Evolutionary conservation across 768 basidiomycete genomes (phyloP).

Genomic region (Pisolithus sp.): DNA sequence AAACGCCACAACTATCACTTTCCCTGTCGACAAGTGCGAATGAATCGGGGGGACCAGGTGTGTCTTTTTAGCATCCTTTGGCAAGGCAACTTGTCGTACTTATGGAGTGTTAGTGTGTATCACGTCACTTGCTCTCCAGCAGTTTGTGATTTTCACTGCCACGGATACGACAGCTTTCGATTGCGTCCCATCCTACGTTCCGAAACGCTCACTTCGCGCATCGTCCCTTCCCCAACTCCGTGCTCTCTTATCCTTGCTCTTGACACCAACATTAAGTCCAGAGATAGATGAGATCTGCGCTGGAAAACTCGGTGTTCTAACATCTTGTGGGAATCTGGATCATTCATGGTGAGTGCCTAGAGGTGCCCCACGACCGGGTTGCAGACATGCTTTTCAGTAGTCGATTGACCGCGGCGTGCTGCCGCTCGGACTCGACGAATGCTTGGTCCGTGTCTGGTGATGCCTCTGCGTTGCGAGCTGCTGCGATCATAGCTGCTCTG

Average conservation of each 20-base stretch:
- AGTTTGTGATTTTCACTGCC: slow-evolving; percentile 43
- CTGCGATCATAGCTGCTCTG: slow-evolving; percentile 62
- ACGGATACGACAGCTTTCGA: slow-evolving; percentile 48
- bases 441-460: slow-evolving; percentile 71
- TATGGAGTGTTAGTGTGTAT: slow-evolving; percentile 37
- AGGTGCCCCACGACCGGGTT: background rate
- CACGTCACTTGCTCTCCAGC: slow-evolving; percentile 45
- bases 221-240: slow-evolving; percentile 51
- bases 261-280: slow-evolving; percentile 64
- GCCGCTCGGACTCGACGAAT: slow-evolving; percentile 30
- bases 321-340: slow-evolving; percentile 38
- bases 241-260: slow-evolving; percentile 51
- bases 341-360: slow-evolving; percentile 39
- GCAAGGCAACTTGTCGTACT: background rate
- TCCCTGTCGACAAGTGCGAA: slow-evolving; percentile 22
- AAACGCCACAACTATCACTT: slow-evolving; percentile 18
- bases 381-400: slow-evolving; percentile 7
- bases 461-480: slow-evolving; percentile 62
- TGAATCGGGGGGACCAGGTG: slow-evolving; percentile 12
- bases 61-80: slow-evolving; percentile 21
- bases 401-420: slow-evolving; percentile 38
- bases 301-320: slow-evolving; percentile 45
- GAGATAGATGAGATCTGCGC: slow-evolving; percentile 68
- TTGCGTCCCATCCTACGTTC: slow-evolving; percentile 35
- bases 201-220: slow-evolving; percentile 23